Evolutionary conservation across 192 early-diverging fungal genomes (phyloP).

Genomic region (Dimargaris cristalligena): DNA sequence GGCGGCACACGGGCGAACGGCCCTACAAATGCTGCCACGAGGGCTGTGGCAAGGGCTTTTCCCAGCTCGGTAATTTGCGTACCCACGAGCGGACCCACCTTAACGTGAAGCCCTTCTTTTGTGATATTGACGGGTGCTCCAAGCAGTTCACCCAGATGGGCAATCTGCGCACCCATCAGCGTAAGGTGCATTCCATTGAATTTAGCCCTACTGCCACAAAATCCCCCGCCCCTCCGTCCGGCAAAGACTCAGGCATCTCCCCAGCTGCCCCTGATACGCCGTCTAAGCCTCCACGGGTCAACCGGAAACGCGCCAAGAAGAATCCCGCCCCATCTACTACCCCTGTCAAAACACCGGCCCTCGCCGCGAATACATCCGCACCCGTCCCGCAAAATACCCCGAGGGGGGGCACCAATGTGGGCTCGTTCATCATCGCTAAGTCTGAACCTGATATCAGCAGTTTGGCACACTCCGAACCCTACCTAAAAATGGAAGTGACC

Average conservation of each 20-base stretch:
- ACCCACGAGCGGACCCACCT: conserved; percentile 69
- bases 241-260: background rate
- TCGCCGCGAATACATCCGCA: background rate
- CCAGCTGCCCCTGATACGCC: background rate
- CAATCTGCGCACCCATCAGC: conserved; percentile 33
- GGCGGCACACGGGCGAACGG: conserved; percentile 43
- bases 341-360: background rate
- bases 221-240: background rate
- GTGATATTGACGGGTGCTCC: conserved; percentile 40
- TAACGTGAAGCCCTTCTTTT: conserved; percentile 58
- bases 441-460: too few species aligned
- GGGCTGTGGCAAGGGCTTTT: conserved; percentile 63
- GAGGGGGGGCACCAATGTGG: too few species aligned
- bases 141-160: conserved; percentile 64
- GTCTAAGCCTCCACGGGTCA: background rate
- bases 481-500: too few species aligned
- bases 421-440: too few species aligned
- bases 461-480: too few species aligned
- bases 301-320: background rate
- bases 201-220: background rate
- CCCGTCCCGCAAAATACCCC: too few species aligned
- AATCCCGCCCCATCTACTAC: background rate
- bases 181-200: conserved; percentile 1
- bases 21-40: conserved; percentile 40
- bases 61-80: conserved; percentile 64